Evolutionary conservation across 2,329 filamentous ascomycete genomes (phyloP).

Genomic region (Rugonectria rugulosa): DNA sequence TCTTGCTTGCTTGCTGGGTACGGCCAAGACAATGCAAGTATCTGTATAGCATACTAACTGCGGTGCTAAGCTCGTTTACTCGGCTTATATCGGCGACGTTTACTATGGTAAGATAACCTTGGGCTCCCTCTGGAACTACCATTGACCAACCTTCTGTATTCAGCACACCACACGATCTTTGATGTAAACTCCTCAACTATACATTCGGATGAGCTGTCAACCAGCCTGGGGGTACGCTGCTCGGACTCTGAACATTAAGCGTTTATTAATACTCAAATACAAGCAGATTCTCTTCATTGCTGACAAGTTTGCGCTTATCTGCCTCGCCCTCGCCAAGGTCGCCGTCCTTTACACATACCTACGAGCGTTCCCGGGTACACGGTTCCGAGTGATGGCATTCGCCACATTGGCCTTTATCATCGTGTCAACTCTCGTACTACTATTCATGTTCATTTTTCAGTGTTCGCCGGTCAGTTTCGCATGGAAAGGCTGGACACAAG

Average conservation of each 20-base stretch:
- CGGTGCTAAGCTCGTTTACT: constrained; percentile 33
- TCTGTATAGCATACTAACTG: constrained; percentile 11
- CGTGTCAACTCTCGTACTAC: constrained; percentile 45
- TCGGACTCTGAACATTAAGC: fast-evolving
- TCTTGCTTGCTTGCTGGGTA: constrained; percentile 47
- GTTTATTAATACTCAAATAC: constrained; percentile 5
- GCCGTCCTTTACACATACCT: constrained; percentile 50
- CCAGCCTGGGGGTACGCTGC: neutral
- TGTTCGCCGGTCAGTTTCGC: constrained; percentile 49
- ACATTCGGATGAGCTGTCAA: constrained; percentile 3
- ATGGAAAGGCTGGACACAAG: constrained; percentile 35
- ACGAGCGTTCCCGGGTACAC: constrained; percentile 45
- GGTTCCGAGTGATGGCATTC: constrained; percentile 45
- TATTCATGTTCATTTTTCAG: constrained; percentile 51
- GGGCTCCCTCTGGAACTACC: neutral
- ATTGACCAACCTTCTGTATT: neutral
- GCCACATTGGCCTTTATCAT: constrained; percentile 45
- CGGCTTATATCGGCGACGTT: constrained; percentile 19
- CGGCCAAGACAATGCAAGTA: neutral
- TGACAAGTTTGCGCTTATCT: constrained; percentile 47
- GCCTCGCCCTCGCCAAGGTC: constrained; percentile 49
- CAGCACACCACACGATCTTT: constrained; percentile 15
- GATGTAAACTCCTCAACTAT: constrained; percentile 3
- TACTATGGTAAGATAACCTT: neutral
- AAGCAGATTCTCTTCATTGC: constrained; percentile 41